Evolutionary conservation across 2,329 filamentous ascomycete genomes (phyloP).

Genomic region (Neofusicoccum umdonicola): DNA sequence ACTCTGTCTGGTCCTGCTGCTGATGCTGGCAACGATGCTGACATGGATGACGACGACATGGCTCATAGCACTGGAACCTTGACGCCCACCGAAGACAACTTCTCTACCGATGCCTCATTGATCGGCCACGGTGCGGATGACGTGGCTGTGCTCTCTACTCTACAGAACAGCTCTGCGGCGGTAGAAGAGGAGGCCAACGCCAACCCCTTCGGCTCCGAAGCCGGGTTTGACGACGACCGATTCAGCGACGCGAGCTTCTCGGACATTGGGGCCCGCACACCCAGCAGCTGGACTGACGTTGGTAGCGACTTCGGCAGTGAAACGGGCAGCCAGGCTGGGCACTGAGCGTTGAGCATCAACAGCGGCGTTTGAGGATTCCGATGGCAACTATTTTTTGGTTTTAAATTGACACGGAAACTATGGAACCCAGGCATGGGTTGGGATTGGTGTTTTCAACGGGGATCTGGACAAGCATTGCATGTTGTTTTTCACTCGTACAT

Average conservation of each 20-base stretch:
- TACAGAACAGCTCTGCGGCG: constrained; percentile 19
- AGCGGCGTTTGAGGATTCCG: not conserved
- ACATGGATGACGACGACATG: constrained; percentile 27
- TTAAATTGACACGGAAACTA: not conserved
- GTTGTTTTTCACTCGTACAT: not conserved
- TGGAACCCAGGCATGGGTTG: not conserved
- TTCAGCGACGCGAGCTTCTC: constrained; percentile 35
- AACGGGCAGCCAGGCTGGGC: constrained; percentile 24
- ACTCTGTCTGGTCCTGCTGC: constrained; percentile 20
- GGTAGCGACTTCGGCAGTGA: constrained; percentile 41
- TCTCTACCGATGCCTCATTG: constrained; percentile 25
- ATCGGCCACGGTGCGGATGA: constrained; percentile 32
- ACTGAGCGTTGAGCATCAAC: not conserved
- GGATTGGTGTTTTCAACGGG: not conserved
- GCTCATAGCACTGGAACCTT: constrained; percentile 32
- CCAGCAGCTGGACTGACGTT: constrained; percentile 40
- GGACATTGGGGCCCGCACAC: constrained; percentile 34
- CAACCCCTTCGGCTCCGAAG: constrained; percentile 22
- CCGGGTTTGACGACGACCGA: constrained; percentile 36
- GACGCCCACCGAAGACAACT: constrained; percentile 38
- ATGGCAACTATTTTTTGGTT: not conserved
- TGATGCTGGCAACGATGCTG: constrained; percentile 20
- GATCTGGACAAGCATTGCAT: not conserved
- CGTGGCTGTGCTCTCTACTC: constrained; percentile 29
- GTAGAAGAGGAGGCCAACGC: constrained; percentile 34